Evolutionary conservation across 2,329 filamentous ascomycete species (phyloP).

Genomic region (Fusarium siculi): DNA sequence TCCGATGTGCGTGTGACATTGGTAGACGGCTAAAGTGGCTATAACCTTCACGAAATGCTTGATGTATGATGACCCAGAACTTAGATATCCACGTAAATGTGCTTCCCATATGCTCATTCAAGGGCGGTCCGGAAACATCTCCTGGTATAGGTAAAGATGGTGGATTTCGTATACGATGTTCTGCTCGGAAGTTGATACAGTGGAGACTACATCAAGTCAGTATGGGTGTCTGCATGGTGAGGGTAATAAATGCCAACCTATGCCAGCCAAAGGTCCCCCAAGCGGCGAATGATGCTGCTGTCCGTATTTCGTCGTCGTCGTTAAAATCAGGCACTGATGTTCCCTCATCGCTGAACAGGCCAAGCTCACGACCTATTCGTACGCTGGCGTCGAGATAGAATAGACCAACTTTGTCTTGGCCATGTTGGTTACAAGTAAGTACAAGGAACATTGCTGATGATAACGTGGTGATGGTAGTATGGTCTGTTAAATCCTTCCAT

Average conservation of each 20-base stretch:
- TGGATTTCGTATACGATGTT: not conserved
- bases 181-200: not conserved
- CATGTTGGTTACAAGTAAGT: conserved; percentile 14
- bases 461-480: not conserved
- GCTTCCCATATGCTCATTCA: not conserved
- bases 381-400: conserved; percentile 9
- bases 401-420: not conserved
- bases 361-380: not conserved
- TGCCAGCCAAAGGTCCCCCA: conserved; percentile 21
- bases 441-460: conserved; percentile 5
- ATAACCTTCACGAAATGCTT: not conserved
- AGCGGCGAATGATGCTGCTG: conserved; percentile 8
- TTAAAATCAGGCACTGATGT: not conserved
- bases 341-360: not conserved
- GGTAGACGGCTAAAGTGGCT: not conserved
- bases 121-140: not conserved
- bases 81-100: conserved; percentile 17
- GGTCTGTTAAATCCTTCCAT: not conserved
- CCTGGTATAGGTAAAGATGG: conserved; percentile 17
- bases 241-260: not conserved
- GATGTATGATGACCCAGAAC: conserved; percentile 3
- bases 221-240: accelerated
- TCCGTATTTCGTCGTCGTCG: not conserved
- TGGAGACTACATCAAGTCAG: not conserved
- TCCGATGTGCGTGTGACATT: not conserved